Conservation (phyloP, 495 filamentous ascomycete species). For the Podospora tetraspora region DNA sequence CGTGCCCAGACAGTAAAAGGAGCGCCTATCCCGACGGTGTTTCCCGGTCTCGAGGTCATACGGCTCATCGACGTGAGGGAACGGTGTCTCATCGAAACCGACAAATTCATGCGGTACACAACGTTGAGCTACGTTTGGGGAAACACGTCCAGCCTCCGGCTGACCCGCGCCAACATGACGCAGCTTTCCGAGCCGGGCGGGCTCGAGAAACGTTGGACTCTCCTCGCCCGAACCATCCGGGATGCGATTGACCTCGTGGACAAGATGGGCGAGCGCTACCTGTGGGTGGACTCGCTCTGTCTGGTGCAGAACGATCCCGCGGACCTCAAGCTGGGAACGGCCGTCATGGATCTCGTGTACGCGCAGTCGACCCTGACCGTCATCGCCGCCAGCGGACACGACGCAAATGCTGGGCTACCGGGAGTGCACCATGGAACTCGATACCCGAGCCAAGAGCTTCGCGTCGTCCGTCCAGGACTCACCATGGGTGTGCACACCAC, state of each 20-base stretch:
- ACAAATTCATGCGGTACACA: neutral
- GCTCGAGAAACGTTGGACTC: neutral
- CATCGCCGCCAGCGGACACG: conserved; percentile 10
- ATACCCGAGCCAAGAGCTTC: neutral
- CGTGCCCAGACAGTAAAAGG: no score
- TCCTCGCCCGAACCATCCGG: conserved; percentile 3
- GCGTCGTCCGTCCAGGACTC: neutral
- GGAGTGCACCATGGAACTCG: conserved; percentile 5
- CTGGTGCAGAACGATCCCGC: conserved; percentile 10
- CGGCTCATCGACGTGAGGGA: neutral
- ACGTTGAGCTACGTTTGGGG: conserved; percentile 15
- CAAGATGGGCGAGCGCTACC: conserved; percentile 8
- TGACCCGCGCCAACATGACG: neutral
- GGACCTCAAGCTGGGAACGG: neutral
- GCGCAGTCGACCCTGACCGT: conserved; percentile 8
- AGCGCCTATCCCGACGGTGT: neutral
- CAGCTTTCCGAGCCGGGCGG: neutral
- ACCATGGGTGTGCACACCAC: neutral
- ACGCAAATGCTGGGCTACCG: conserved; percentile 10
- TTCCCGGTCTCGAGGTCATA: neutral
- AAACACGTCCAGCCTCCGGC: neutral
- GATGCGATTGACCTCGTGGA: conserved; percentile 3
- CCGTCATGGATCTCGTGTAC: conserved; percentile 13
- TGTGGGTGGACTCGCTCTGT: conserved; percentile 19
- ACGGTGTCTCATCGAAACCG: conserved; percentile 1